These are phyloP conservation scores for Nothophytophthora sp. DNA, from an alignment of 352 stramenopile genomes.

Conservation along the genomic window DNA sequence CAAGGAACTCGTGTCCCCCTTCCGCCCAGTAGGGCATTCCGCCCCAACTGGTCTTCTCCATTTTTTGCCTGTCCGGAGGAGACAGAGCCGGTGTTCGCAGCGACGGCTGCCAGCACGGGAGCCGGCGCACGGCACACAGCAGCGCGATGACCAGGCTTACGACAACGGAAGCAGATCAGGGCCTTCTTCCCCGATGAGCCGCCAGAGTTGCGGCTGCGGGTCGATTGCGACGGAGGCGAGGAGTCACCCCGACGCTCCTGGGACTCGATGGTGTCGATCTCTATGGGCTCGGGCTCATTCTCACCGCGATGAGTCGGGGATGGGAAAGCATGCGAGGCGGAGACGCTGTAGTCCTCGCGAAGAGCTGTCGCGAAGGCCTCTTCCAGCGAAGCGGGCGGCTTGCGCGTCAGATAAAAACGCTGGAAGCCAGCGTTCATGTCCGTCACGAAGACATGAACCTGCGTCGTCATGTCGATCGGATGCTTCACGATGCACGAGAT, in stretches of 20 bases:
- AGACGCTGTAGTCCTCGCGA: constrained; percentile 15
- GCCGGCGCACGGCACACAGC: constrained; percentile 3
- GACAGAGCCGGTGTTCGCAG: background rate
- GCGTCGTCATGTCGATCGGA: constrained; percentile 5
- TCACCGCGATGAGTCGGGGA: no score
- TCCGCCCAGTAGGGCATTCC: no score
- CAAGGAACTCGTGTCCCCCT: no score
- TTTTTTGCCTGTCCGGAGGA: background rate
- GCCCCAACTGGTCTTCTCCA: no score
- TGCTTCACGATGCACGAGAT: constrained; percentile 6
- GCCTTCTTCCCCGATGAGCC: no score
- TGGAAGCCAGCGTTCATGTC: constrained; percentile 10
- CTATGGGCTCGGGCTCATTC: constrained; percentile 1
- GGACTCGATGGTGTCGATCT: constrained; percentile 4
- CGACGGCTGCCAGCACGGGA: background rate
- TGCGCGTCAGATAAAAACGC: constrained; percentile 1
- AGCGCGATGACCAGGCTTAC: constrained; percentile 3
- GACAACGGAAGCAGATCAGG: constrained; percentile 4
- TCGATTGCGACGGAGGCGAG: background rate
- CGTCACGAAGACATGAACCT: constrained; percentile 18
- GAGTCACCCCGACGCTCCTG: background rate
- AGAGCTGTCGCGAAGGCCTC: constrained; percentile 11
- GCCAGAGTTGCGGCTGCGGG: no score
- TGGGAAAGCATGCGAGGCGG: no score
- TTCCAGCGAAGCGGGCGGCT: constrained; percentile 3